Base-by-base conservation (phyloP, 176 grass and related monocot genomes). In the Tillandsia fasciculata region DNA sequence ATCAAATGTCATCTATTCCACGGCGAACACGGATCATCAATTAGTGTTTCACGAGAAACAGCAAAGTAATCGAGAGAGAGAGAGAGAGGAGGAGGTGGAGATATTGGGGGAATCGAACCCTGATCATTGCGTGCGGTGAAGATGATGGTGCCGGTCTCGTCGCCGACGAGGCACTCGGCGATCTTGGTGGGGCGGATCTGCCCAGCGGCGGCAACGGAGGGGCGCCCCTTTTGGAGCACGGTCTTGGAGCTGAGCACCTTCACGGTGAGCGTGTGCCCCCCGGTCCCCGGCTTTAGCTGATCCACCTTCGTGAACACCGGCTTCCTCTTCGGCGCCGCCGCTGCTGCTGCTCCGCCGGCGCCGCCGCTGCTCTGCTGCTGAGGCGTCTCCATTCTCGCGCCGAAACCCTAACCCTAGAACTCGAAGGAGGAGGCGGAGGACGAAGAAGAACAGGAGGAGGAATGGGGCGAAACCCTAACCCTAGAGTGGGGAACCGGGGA, bases 141-240 rank as follows among this genome's bases (percentile, higher is more conserved):
- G 74, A 81, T 74, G 70, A 86, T 52, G 64, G 83, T 74, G 74
- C 70, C 83, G 51, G 83, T 86, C 23, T 22, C 33, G 74, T 86
- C 83, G 6, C 74, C 83, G 65, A 86, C 78, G 70, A 86, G 78
- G 78, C 83, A 85, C 78, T 85, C 83, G 11, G 69, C 74, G 74
- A 86, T 47, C 24, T 71, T 78, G 56, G 58, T 27, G 64, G 64
- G 78, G 6, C 71, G 77, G 54, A 58, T 53, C 57, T 51, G 8
- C 22, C n/a, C 49, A 49, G 50, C 53, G 10, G 48, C 15, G 66
- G 26, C 49, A 53, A 33, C 52, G 9, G 48, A 13, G 53, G 26
- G 0, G 2, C 66, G 49, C 22, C 68, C 48, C 77, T 86, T 86
- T 48, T 86, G 66, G 66, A 86, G 84, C 69, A 86, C 14, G 79